Conservation (phyloP, 2,329 filamentous ascomycete genomes). For the Seiridium unicorne region DNA sequence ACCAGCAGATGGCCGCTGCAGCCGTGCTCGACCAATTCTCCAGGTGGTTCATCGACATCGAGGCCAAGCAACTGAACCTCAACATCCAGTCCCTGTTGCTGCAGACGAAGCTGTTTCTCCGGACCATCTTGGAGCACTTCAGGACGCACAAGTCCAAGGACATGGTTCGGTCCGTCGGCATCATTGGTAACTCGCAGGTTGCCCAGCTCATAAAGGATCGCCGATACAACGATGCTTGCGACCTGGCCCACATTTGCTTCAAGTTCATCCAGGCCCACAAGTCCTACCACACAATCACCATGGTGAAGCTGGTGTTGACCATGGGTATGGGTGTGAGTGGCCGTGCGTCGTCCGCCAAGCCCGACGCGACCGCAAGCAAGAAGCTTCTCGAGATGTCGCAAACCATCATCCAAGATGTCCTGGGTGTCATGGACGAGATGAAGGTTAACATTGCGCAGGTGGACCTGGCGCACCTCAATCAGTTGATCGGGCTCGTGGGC, state of each 20-base stretch:
- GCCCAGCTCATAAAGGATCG: conserved; percentile 23
- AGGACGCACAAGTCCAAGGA: conserved; percentile 29
- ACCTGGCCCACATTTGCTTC: conserved; percentile 31
- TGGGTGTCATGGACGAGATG: conserved; percentile 23
- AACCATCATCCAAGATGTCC: conserved; percentile 37
- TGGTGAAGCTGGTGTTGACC: conserved; percentile 32
- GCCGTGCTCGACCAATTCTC: conserved; percentile 28
- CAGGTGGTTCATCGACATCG: conserved; percentile 28
- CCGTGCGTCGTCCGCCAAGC: conserved; percentile 31
- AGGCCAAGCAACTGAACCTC: conserved; percentile 27
- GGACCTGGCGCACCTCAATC: conserved; percentile 36
- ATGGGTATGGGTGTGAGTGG: conserved; percentile 31
- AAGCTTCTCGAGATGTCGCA: conserved; percentile 36
- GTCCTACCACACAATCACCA: conserved; percentile 23
- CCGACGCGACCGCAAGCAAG: conserved; percentile 32
- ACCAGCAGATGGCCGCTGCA: conserved; percentile 20
- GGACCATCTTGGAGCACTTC: conserved; percentile 31
- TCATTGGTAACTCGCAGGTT: conserved; percentile 27
- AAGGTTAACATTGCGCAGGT: conserved; percentile 42
- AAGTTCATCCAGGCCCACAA: conserved; percentile 30
- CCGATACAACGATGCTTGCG: conserved; percentile 27
- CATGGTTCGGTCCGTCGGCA: conserved; percentile 34
- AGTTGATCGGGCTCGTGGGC: conserved; percentile 38
- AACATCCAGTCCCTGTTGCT: conserved; percentile 22
- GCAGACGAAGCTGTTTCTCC: conserved; percentile 23